These are phyloP conservation scores for Lolium rigidum DNA, from an alignment of 176 grass and related monocot species.

Conservation along the genomic window DNA sequence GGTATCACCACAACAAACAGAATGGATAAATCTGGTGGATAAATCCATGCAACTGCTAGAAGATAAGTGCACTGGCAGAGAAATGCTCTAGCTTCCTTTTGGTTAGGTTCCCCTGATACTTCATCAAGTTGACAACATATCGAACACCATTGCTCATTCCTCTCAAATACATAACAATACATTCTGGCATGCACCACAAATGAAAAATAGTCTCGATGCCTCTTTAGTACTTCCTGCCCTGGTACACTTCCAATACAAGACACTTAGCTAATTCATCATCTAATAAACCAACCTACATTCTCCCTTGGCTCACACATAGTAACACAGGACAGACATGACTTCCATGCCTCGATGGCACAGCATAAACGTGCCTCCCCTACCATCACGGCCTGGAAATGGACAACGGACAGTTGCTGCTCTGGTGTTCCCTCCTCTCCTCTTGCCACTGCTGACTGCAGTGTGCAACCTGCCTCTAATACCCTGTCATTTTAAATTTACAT, in stretches of 20 bases:
- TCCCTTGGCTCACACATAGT: background rate
- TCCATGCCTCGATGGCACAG: background rate
- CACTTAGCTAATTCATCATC: background rate
- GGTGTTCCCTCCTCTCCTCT: constrained; percentile 4
- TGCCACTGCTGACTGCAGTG: background rate
- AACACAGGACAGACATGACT: background rate
- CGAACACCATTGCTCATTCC: background rate
- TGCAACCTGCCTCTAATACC: background rate
- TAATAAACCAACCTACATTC: background rate
- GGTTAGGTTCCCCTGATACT: background rate
- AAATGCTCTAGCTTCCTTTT: background rate
- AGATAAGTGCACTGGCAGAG: constrained; percentile 3
- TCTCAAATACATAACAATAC: background rate
- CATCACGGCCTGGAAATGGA: background rate
- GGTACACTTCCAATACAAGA: constrained; percentile 1
- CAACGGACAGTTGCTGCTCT: background rate
- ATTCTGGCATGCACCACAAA: background rate
- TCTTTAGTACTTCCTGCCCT: background rate
- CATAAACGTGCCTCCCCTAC: background rate
- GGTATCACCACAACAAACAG: background rate
- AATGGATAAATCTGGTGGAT: constrained; percentile 14
- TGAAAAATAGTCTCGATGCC: background rate
- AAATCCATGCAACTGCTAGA: background rate
- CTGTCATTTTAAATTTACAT: background rate
- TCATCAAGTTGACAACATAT: background rate